Evolutionary conservation across 2,329 filamentous ascomycete genomes (phyloP).

Genomic region (Sporothrix euskadiensis): DNA sequence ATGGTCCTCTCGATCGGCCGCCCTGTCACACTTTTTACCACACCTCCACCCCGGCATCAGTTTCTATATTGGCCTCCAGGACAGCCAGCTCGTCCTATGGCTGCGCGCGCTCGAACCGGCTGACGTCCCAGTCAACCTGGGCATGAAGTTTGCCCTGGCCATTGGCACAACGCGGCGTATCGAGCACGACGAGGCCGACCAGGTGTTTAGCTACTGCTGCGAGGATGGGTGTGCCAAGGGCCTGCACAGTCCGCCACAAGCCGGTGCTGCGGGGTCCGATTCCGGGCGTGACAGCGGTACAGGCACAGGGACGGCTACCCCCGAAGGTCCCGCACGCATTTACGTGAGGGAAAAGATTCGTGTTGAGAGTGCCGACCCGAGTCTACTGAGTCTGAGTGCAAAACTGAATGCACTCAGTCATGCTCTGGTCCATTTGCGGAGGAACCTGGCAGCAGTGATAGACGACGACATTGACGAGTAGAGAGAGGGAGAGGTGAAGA

Average conservation of each 20-base stretch:
- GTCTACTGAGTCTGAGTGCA: constrained; percentile 75
- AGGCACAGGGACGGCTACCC: constrained; percentile 19
- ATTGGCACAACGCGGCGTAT: constrained; percentile 65
- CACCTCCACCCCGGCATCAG: constrained; percentile 66
- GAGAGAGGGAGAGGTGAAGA: not conserved
- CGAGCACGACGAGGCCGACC: constrained; percentile 78
- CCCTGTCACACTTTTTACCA: constrained; percentile 48
- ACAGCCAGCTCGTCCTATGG: constrained; percentile 68
- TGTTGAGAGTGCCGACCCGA: constrained; percentile 87
- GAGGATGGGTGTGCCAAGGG: constrained; percentile 30
- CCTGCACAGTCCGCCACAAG: constrained; percentile 21
- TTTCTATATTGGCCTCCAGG: constrained; percentile 69
- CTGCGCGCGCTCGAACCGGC: constrained; percentile 70
- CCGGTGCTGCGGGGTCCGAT: not conserved
- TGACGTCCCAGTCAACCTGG: constrained; percentile 60
- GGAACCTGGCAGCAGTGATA: constrained; percentile 77
- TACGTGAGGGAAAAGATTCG: constrained; percentile 86
- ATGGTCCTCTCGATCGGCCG: constrained; percentile 50
- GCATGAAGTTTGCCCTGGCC: constrained; percentile 68
- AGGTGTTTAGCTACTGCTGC: constrained; percentile 65
- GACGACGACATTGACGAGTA: constrained; percentile 53
- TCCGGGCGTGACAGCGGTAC: not conserved
- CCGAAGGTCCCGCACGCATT: constrained; percentile 64
- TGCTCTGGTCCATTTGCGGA: constrained; percentile 67
- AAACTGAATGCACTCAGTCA: constrained; percentile 79